These are phyloP conservation scores for Spathaspora hagerdaliae DNA, from an alignment of 805 yeast species.

Conservation along the genomic window DNA sequence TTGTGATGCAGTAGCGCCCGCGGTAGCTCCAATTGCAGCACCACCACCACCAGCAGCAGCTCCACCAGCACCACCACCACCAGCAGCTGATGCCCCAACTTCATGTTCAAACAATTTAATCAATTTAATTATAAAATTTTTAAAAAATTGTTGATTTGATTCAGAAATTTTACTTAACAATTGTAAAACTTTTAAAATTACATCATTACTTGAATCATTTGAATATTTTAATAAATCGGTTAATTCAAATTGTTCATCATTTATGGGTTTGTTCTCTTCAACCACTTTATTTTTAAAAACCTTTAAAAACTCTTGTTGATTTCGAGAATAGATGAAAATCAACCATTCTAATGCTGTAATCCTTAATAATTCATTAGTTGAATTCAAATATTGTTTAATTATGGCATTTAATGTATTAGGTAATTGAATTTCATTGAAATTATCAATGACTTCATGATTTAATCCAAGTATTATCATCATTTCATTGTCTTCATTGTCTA, in stretches of 20 bases:
- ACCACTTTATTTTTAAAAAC: conserved; percentile 8
- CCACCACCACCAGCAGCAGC: conserved; percentile 9
- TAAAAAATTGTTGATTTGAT: conserved; percentile 71
- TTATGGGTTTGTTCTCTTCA: conserved; percentile 4
- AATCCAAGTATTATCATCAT: conserved; percentile 41
- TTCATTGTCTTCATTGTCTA: conserved; percentile 25
- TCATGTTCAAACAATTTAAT: conserved; percentile 69
- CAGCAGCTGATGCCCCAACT: too few species aligned
- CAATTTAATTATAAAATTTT: conserved; percentile 68
- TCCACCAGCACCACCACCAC: too few species aligned
- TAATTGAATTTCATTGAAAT: conserved; percentile 36
- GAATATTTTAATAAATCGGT: conserved; percentile 72
- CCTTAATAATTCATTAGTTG: conserved; percentile 67
- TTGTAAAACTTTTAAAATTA: conserved; percentile 68
- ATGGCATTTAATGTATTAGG: conserved; percentile 63
- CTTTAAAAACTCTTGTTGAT: conserved; percentile 31
- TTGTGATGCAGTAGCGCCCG: conserved; percentile 77
- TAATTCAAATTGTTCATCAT: conserved; percentile 42
- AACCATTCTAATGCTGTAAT: conserved; percentile 90
- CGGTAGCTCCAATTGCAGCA: conserved; percentile 18
- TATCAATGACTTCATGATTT: conserved; percentile 34
- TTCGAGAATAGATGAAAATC: conserved; percentile 69
- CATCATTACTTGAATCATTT: conserved; percentile 68
- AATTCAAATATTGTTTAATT: conserved; percentile 51
- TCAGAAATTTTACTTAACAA: conserved; percentile 72